Evolutionary conservation across 768 basidiomycete genomes (phyloP).

Genomic region (Suillus lakei): DNA sequence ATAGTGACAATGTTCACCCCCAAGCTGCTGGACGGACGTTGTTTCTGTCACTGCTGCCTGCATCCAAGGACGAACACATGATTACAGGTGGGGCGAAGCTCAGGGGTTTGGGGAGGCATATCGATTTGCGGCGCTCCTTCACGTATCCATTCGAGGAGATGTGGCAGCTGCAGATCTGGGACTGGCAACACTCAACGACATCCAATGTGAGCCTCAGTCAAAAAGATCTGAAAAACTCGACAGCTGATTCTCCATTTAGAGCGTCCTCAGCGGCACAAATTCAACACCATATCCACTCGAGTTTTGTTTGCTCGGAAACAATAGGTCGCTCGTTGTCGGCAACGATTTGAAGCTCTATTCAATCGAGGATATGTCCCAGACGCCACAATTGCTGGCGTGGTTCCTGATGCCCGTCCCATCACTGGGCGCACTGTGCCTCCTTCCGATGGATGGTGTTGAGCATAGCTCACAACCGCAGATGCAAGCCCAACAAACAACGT

Average conservation of each 20-base stretch:
- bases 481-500: neutral
- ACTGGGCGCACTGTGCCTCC: neutral
- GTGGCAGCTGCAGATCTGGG: neutral
- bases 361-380: neutral
- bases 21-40: neutral
- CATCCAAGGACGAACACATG: neutral
- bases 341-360: neutral
- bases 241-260: neutral
- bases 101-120: neutral
- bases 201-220: neutral
- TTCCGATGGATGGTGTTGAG: neutral
- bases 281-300: neutral
- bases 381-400: neutral
- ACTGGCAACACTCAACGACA: neutral
- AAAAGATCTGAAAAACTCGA: neutral
- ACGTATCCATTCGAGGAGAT: too few relatives aligned
- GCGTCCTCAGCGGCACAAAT: neutral
- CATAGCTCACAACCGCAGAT: neutral
- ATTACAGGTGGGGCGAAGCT: neutral
- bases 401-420: neutral
- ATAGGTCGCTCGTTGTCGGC: neutral
- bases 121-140: neutral
- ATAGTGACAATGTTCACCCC: neutral
- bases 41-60: too few relatives aligned
- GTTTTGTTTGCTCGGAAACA: neutral